Base-by-base conservation (phyloP, 176 grass and related monocot genomes). In the Zizania latifolia region DNA sequence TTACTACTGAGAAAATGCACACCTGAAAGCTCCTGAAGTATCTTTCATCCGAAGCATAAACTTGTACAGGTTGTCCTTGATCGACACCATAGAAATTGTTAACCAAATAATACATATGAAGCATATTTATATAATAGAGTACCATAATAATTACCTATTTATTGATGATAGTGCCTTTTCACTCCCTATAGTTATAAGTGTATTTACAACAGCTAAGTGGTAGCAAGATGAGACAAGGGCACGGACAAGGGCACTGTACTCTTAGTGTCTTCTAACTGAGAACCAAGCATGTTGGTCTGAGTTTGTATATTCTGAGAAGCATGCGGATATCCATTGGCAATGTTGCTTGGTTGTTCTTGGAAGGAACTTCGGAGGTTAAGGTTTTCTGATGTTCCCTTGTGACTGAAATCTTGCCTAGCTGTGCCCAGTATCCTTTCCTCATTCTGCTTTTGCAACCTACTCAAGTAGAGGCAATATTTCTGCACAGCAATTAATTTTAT, bases 401-500 rank as follows among this genome's bases (percentile, higher is more conserved):
- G 73, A 74, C 27, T 89, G 62, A 78, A 87, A 84, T 94, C 89
- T 53, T 86, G 78, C 54, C 67, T 84, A 83, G 65, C 61, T 71
- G 83, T 61, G 34, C 84, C 68, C 22, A 87, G 63, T 80, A 58
- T 64, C 33, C 65, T 82, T 68, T 89, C 96, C 71, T 99, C 96
- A 35, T 78, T 94, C 77, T 99, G 96, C 41, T 99, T 99, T 69
- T 99, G 96, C 72, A 95, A 75, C 67, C 96, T 92, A 79, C 92
- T 90, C 87, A 99, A 72, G 77, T 99, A 99, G 70, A 99, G 96
- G 17, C 96, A 89, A 60, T 99, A 99, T 90, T 99, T 99, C 96
- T 99, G 89, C 92, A 86, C 45, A 77, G 59, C 30, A 78, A 71
- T 68, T 46, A 78, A 59, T 68, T 37, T 61, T 65, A 30, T 71